A percentile compares a stretch with the other conserved stretches of the same genome.
Evolutionary conservation across 495 filamentous ascomycete species (phyloP).

Genomic region (Aspergillus saccharolyticus): DNA sequence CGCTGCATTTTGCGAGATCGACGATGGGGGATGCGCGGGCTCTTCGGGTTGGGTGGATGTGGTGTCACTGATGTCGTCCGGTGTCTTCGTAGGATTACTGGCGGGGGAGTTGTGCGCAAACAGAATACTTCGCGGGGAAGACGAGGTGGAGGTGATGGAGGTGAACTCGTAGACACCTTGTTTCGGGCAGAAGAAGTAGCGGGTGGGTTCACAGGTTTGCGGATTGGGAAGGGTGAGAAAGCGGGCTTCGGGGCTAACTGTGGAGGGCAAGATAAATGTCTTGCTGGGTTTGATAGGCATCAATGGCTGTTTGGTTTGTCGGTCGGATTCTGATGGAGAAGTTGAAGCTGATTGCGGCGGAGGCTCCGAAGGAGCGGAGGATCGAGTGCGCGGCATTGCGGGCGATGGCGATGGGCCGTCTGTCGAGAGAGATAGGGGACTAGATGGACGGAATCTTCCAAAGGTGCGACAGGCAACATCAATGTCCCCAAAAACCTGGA

Average conservation of each 20-base stretch:
- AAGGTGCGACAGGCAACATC: neutral
- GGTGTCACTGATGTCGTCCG: neutral
- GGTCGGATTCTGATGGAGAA: constrained; percentile 6
- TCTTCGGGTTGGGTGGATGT: neutral
- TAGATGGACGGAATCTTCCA: too few relatives aligned
- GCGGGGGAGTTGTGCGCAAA: constrained; percentile 23
- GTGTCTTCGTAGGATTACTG: constrained; percentile 11
- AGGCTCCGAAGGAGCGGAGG: constrained; percentile 17
- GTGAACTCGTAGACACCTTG: constrained; percentile 85
- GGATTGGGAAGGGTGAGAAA: constrained; percentile 80
- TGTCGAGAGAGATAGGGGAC: too few relatives aligned
- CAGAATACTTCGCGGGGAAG: constrained; percentile 31
- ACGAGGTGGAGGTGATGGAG: constrained; percentile 56
- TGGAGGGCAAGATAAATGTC: constrained; percentile 75
- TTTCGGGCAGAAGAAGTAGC: constrained; percentile 78
- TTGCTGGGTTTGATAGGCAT: constrained; percentile 46
- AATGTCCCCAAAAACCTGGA: neutral
- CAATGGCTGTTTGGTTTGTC: constrained; percentile 1
- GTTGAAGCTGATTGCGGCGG: neutral
- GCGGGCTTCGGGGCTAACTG: constrained; percentile 55
- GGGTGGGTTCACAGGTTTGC: constrained; percentile 54
- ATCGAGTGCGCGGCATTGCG: constrained; percentile 29
- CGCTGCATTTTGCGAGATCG: constrained; percentile 55
- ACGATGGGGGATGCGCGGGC: constrained; percentile 5
- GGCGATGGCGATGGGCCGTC: constrained; percentile 6